A percentile compares a stretch with the other conserved stretches of the same genome.
These are phyloP conservation scores for Gossypium stocksii DNA, from an alignment of 345 rosid genomes.

Conservation along the genomic window DNA sequence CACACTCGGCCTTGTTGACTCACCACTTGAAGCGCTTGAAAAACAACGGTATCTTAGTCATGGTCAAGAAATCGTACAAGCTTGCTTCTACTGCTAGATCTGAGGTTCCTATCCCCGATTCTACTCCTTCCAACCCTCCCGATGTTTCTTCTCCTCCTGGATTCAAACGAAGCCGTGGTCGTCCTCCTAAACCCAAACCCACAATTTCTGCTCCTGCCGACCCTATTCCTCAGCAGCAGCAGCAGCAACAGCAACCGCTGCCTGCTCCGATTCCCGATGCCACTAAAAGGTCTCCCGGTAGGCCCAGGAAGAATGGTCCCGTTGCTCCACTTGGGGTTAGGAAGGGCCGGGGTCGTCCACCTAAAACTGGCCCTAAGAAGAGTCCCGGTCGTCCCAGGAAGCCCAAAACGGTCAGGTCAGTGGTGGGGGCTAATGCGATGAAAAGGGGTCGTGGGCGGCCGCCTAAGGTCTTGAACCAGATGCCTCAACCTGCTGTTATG, in stretches of 20 bases:
- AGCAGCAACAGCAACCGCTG: neutral
- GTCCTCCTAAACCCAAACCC: conserved; percentile 52
- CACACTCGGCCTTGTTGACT: conserved; percentile 52
- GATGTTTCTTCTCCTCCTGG: conserved; percentile 21
- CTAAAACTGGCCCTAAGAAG: conserved; percentile 30
- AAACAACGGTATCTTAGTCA: conserved; percentile 41
- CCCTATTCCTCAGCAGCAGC: neutral
- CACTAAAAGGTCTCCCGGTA: conserved; percentile 36
- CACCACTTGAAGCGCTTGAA: conserved; percentile 58
- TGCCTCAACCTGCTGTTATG: neutral
- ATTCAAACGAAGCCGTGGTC: conserved; percentile 57
- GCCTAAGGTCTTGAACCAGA: conserved; percentile 18
- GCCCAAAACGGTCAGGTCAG: conserved; percentile 24
- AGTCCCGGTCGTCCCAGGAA: conserved; percentile 42
- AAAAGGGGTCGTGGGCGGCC: conserved; percentile 37
- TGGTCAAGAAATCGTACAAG: conserved; percentile 64
- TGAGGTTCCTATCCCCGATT: conserved; percentile 15
- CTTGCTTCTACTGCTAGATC: conserved; percentile 38
- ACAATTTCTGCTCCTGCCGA: neutral
- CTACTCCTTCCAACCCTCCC: conserved; percentile 12
- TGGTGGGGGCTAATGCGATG: conserved; percentile 18
- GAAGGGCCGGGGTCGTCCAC: conserved; percentile 46
- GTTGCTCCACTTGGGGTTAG: conserved; percentile 9
- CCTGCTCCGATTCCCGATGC: neutral
- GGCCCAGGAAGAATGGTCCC: conserved; percentile 42